phyloP scores from a whole-genome alignment of 2,329 filamentous ascomycete genomes.

The Cyphellophora attinorum region DNA sequence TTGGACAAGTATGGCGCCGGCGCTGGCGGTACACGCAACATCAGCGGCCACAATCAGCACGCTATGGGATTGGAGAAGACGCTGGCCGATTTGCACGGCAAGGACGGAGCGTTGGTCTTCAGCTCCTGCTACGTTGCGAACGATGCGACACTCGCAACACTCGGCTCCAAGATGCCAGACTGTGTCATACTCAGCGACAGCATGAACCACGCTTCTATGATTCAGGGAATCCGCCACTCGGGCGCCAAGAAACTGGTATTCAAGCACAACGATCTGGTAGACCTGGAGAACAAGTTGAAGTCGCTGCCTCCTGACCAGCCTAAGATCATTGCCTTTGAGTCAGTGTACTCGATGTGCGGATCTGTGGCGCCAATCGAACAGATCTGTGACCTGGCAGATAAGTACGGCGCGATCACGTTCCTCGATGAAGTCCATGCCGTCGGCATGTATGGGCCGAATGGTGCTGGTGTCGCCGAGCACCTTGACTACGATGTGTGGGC shows the following conservation, averaged over 20 bases:
- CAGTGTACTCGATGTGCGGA: constrained; percentile 98
- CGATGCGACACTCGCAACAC: constrained; percentile 87
- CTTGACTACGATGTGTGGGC: constrained; percentile 84
- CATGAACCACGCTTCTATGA: constrained; percentile 98
- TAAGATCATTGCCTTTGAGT: constrained; percentile 98
- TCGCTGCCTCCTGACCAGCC: constrained; percentile 74
- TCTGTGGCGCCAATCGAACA: constrained; percentile 91
- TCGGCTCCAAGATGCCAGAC: constrained; percentile 93
- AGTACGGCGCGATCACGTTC: constrained; percentile 96
- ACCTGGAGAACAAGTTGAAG: constrained; percentile 85
- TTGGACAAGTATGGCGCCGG: constrained; percentile 91
- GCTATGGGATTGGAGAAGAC: constrained; percentile 75
- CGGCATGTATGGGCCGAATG: constrained; percentile 95
- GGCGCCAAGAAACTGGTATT: constrained; percentile 96
- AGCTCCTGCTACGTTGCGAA: constrained; percentile 98
- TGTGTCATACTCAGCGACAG: constrained; percentile 98
- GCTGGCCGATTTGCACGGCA: constrained; percentile 78
- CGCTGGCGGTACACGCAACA: constrained; percentile 91
- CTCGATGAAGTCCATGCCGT: constrained; percentile 98
- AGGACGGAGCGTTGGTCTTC: constrained; percentile 88
- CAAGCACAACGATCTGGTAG: constrained; percentile 93
- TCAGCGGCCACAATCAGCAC: constrained; percentile 95
- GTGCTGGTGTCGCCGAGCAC: constrained; percentile 93
- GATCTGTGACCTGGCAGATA: constrained; percentile 92
- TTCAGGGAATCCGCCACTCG: constrained; percentile 95